A percentile compares a stretch with the other conserved stretches of the same genome.
Evolutionary conservation across 306 rosid species (phyloP).

Genomic region (Cicer bijugum): DNA sequence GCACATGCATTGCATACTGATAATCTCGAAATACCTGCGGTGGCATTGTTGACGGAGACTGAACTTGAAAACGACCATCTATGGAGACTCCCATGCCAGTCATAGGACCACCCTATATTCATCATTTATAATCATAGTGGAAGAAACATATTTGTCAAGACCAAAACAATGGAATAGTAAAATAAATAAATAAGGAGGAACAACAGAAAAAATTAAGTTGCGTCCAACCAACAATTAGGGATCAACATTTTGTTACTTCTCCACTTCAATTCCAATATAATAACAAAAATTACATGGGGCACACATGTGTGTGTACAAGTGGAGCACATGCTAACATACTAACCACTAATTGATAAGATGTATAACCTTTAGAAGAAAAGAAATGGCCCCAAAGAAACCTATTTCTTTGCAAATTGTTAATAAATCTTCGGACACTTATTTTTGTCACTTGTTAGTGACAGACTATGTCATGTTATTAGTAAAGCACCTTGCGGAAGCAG

Average conservation of each 20-base stretch:
- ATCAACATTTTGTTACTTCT: not conserved
- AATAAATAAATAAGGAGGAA: not conserved
- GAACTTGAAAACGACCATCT: constrained; percentile 57
- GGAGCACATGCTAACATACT: not conserved
- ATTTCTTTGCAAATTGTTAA: not conserved
- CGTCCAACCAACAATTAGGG: constrained; percentile 24
- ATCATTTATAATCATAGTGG: constrained; percentile 13
- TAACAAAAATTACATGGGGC: not conserved
- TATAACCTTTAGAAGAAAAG: not conserved
- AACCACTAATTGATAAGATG: constrained; percentile 2
- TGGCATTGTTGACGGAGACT: constrained; percentile 53
- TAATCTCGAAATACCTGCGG: constrained; percentile 59
- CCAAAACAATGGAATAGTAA: constrained; percentile 6
- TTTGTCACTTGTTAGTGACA: not conserved
- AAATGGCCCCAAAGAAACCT: constrained; percentile 5
- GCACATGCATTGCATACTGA: not conserved
- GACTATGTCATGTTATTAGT: not conserved
- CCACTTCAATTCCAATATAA: constrained; percentile 3
- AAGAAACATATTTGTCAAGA: constrained; percentile 38
- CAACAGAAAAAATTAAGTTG: constrained; percentile 4
- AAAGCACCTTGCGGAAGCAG: constrained; percentile 1
- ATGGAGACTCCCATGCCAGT: constrained; percentile 57
- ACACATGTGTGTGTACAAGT: not conserved
- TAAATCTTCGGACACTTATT: not conserved
- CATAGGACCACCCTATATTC: constrained; percentile 66